Evolutionary conservation across 768 basidiomycete genomes (phyloP).

Genomic region (Boletellus ananiceps): DNA sequence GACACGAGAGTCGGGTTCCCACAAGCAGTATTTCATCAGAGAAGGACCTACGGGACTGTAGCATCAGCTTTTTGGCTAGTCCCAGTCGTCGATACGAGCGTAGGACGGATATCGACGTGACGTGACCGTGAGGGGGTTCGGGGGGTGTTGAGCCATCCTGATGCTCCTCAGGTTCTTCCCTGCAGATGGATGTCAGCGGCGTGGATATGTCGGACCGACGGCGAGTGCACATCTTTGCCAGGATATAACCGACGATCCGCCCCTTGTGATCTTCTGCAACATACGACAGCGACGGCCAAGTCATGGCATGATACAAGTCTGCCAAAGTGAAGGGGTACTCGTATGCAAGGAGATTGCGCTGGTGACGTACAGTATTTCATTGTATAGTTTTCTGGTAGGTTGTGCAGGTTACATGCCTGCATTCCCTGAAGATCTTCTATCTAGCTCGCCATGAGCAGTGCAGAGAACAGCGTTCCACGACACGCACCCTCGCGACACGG

Average conservation of each 20-base stretch:
- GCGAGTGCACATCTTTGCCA: constrained; percentile 83
- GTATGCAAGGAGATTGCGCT: neutral
- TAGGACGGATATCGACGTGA: constrained; percentile 94
- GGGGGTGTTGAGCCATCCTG: constrained; percentile 48
- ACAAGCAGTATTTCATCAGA: neutral
- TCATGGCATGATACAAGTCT: constrained; percentile 89
- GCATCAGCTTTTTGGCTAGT: constrained; percentile 90
- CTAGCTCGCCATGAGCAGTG: constrained; percentile 38
- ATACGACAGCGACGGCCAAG: constrained; percentile 91
- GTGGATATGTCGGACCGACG: neutral
- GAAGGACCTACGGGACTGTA: constrained; percentile 72
- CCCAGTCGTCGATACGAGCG: constrained; percentile 88
- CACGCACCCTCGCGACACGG: constrained; percentile 27
- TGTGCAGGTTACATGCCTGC: constrained; percentile 92
- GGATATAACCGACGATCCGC: constrained; percentile 87
- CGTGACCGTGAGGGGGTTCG: constrained; percentile 75
- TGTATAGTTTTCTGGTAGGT: constrained; percentile 88
- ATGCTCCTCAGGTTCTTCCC: constrained; percentile 48
- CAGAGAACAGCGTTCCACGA: neutral
- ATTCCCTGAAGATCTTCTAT: constrained; percentile 86
- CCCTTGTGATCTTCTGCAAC: constrained; percentile 90
- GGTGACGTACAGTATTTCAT: constrained; percentile 65
- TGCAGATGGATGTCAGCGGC: constrained; percentile 34
- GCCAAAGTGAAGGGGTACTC: neutral
- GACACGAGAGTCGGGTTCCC: constrained; percentile 2